Base-by-base conservation (phyloP, 1,139 yeast genomes). In the Geotrichum macrosporum region DNA sequence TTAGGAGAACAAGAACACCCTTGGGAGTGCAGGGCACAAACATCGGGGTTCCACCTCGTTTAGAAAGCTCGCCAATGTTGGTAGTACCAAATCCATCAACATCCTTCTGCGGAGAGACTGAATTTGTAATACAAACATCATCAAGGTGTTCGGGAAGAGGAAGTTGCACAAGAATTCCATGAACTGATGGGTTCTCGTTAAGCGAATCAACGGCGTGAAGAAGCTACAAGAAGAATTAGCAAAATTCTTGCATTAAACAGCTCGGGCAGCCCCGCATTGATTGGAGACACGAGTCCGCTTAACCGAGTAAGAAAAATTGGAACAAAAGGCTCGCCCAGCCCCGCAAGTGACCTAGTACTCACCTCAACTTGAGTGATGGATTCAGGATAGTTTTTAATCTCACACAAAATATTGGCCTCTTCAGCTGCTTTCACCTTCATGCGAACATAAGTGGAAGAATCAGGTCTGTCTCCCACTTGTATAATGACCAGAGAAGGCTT, bases 1-100 rank as follows among this genome's bases (percentile, higher is more conserved):
- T 70, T 59, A 92, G 75, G 57, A 92, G 74, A 58, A 80, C 83
- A 72, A 92, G 80, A 62, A 89, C 81, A 37, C 98, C 99, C 71
- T 86, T 81, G 48, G 99, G 98, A 36, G 99, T 92, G 69, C 98
- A 92, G 30, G 99, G 98, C 58, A 85, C 73, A 67, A 86, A 92
- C 52, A 70, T 66, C 19, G 98, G 98, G 32, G 75, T 66, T 45
- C 98, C 98, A 48, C 86, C 85, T 58, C 83, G 83, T 70, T 89
- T 89, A 60, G 89, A 81, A 57, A 92, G 76, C 68, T 92, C 97
- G 48, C 97, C 97, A 46, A 86, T 84, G 67, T 92, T 94, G 65
- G 68, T 76, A 40, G 94, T 84, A 44, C 94, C 95, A 62, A 92
- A 92, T 1, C 98, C 99, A 64, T 92, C 99, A 41, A 94, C 96